Conservation (phyloP, 441 rosid genomes). For the Eruca vesicaria region DNA sequence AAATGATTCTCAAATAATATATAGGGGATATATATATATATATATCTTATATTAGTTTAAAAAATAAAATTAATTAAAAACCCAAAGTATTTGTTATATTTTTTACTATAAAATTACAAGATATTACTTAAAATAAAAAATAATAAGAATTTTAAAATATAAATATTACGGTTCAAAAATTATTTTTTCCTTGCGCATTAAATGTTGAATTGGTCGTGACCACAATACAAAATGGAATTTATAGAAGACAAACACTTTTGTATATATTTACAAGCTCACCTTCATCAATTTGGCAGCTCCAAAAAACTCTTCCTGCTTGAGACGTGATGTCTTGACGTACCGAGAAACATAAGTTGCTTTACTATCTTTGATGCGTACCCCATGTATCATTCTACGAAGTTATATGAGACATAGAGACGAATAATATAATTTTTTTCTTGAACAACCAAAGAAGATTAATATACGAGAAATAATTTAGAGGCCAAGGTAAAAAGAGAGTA, state of each 20-base stretch:
- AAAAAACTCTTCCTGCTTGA: constrained; percentile 82
- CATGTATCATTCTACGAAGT: constrained; percentile 83
- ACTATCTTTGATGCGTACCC: constrained; percentile 81
- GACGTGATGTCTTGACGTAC: constrained; percentile 74
- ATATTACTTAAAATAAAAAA: no score
- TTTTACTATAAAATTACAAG: no score
- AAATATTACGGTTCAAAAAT: no score
- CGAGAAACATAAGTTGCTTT: constrained; percentile 90
- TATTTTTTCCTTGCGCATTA: no score
- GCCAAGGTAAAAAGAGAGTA: no score
- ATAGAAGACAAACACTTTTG: neutral
- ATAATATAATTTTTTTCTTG: no score
- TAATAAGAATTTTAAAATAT: no score
- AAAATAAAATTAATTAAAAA: no score
- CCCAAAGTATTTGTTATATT: no score
- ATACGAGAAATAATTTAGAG: neutral
- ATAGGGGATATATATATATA: no score
- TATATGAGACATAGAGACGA: neutral
- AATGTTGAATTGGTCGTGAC: neutral
- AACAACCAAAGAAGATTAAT: neutral
- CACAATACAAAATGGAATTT: neutral
- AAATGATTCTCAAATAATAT: no score
- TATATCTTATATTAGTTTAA: no score
- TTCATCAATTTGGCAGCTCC: constrained; percentile 82
- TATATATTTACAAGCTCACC: constrained; percentile 38